Evolutionary conservation across 306 rosid species (phyloP), one percentile per base, ranked within the genome.

Genomic region (Vigna reflexopilosa): DNA sequence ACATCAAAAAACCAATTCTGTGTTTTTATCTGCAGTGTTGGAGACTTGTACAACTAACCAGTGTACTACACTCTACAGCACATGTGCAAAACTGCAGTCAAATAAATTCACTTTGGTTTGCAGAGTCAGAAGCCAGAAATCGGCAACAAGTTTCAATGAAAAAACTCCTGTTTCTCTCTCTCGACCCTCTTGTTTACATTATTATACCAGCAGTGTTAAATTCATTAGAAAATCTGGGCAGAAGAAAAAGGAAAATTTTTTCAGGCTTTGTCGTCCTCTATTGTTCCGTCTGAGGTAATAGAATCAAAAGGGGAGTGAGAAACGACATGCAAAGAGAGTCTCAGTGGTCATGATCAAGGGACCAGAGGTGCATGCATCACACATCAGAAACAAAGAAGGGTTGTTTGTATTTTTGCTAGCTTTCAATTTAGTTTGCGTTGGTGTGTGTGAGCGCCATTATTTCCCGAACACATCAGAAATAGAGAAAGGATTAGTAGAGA

Each of bases 261-360:
- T 88, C 88, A 87, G 77, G 72, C 75, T 83, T 85, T 83, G 71
- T 72, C 77, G 75, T 84, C 42, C 70, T 79, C 20, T 16, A 77
- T 28, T 30, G 17, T 26, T 42, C 70, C 13, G 11, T 45, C 16
- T 52, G 72, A 36, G 47, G 20, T 34, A 63, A 75, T 15, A 67
- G 86, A 86, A 89, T 74, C 79, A 63, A 26, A n/a, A 11, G 5
- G 22, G 63, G 28, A 50, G 67, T 72, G 58, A 84, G 50, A 85
- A 82, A 68, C 79, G 87, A 84, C 88, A 80, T 68, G 77, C 70
- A 62, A 81, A 82, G 75, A 73, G 75, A 82, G 79, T 44, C 75
- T 78, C 82, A 79, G 69, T 26, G 59, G 91, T 79, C 86, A 50
- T 80, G 87, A 80, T 82, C 82, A 83, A 75, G 77, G 83, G 89